phyloP scores from a whole-genome alignment of 2,329 filamentous ascomycete species.

The Metarhizium anisopliae region DNA sequence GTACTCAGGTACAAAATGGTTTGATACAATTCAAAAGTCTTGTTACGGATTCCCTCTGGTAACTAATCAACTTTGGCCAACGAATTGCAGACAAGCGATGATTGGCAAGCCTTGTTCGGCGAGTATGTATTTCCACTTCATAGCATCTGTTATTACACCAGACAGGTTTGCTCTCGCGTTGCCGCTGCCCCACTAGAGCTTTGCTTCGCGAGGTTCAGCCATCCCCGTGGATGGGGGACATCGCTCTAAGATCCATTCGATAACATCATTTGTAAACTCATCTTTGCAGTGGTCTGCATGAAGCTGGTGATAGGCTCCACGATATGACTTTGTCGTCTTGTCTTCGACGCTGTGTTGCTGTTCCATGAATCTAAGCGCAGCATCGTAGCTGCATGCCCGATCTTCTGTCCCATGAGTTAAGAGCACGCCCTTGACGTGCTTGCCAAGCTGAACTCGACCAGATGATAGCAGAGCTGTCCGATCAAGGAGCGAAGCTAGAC shows the following conservation, averaged over 20 bases:
- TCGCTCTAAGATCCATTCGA: constrained; percentile 54
- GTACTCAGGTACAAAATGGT: too few relatives aligned
- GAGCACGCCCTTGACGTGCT: constrained; percentile 55
- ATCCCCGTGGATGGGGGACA: constrained; percentile 3
- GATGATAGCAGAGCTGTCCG: constrained; percentile 52
- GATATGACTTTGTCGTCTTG: constrained; percentile 63
- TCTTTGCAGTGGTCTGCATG: constrained; percentile 50
- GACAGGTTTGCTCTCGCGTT: neutral
- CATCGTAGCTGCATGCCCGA: constrained; percentile 55
- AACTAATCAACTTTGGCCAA: too few relatives aligned
- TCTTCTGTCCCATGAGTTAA: constrained; percentile 72
- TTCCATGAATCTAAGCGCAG: constrained; percentile 56
- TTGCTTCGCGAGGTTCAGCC: constrained; percentile 20
- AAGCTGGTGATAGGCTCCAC: constrained; percentile 70
- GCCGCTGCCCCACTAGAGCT: constrained; percentile 22
- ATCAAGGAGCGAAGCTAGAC: constrained; percentile 68
- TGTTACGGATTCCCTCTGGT: too few relatives aligned
- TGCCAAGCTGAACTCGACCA: constrained; percentile 43
- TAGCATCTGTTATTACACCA: neutral
- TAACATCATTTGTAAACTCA: constrained; percentile 50
- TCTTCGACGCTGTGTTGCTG: constrained; percentile 49
- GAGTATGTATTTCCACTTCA: too few relatives aligned
- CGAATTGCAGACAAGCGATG: too few relatives aligned
- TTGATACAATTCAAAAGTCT: too few relatives aligned
- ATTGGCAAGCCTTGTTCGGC: too few relatives aligned